Base-by-base conservation (phyloP, 495 filamentous ascomycete species). In the Penicillium canescens region DNA sequence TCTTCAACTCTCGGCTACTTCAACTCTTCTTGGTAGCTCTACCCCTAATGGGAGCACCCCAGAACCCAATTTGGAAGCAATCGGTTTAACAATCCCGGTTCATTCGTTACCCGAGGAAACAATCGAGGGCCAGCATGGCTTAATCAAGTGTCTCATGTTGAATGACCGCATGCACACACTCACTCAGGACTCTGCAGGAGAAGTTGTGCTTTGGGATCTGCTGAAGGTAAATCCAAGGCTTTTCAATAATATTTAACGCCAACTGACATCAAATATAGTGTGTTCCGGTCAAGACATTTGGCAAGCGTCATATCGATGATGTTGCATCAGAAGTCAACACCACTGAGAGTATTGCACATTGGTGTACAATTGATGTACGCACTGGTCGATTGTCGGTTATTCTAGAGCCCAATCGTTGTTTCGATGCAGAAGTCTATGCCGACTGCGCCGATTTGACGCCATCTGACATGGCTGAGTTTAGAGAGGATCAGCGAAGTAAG, bases 401-500 rank as follows among this genome's bases (percentile, higher is more conserved):
- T 11, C 69, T 98, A 16, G 94, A 98, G 60, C 90, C 92, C 40
- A 96, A 94, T 60, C 92, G 94, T 55, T 98, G 94, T 66, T 98
- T 98, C 61, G 95, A 98, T 70, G 95, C 92, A 35, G 94, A 98
- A 66, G 88, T 95, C 73, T 98, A 98, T 66, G 92, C 92, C 1
- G 94, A 98, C 65, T 91, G 97, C 64, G 71, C 91, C 9, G 72
- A 83, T 13, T 49, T 93, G 42, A 79, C 59, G 26, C 37, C 55
- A 4, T 43, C 86, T 16, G 88, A 95, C 56, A 75, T 81, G 12
- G 73, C 87, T 18, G 87, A 92, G 13, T 95, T 96, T 61, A 80
- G 87, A 41, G 92, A 97, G 56, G 94, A 98, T 62, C 95, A 98
- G 75, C 85, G 94, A 75, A 93, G 91, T 96, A 84, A 66, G 87